These are phyloP conservation scores for Colletotrichum neosansevieriae DNA, from an alignment of 2,329 filamentous ascomycete species.

Conservation along the genomic window DNA sequence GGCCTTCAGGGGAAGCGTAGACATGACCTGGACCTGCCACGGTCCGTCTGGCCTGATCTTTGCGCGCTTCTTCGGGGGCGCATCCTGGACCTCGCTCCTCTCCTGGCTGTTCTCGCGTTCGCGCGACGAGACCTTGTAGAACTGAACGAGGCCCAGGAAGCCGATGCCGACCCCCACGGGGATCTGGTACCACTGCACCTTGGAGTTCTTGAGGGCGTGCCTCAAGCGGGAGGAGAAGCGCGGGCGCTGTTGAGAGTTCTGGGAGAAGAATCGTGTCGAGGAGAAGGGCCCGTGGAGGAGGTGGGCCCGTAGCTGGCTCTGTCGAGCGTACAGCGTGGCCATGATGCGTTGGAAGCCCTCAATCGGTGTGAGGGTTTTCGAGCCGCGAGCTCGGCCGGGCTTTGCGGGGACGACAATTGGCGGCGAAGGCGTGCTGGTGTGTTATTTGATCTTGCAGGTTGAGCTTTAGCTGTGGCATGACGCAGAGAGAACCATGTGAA, in stretches of 20 bases:
- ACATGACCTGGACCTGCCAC: constrained; percentile 96
- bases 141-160: constrained; percentile 85
- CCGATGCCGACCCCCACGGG: constrained; percentile 87
- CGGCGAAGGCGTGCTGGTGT: not conserved
- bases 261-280: constrained; percentile 52
- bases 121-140: constrained; percentile 78
- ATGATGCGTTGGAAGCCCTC: constrained; percentile 43
- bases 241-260: constrained; percentile 58
- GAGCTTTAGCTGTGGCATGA: constrained; percentile 36
- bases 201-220: constrained; percentile 62
- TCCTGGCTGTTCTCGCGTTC: constrained; percentile 66
- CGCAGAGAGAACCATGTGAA: constrained; percentile 32
- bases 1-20: constrained; percentile 89
- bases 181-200: constrained; percentile 89
- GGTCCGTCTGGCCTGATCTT: constrained; percentile 85
- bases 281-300: constrained; percentile 48
- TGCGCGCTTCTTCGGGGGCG: constrained; percentile 63
- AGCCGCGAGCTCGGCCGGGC: constrained; percentile 21
- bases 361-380: constrained; percentile 5
- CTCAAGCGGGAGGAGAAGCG: constrained; percentile 65
- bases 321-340: constrained; percentile 51
- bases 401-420: constrained; percentile 28
- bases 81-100: constrained; percentile 58
- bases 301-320: constrained; percentile 50
- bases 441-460: constrained; percentile 27